phyloP scores from a whole-genome alignment of 495 filamentous ascomycete species.

The Geopyxis carbonaria region DNA sequence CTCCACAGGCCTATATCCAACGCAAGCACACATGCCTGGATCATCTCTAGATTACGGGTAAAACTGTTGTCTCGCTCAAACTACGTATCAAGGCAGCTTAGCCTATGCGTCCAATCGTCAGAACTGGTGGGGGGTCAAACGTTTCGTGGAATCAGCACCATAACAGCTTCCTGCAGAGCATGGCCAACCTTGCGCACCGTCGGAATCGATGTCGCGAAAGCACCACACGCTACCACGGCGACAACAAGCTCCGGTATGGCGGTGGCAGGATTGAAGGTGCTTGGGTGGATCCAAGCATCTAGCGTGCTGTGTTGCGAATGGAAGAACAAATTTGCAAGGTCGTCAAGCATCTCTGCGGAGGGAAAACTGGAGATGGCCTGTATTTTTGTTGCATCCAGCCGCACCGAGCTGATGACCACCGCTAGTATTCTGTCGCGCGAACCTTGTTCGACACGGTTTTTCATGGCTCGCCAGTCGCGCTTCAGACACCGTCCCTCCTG shows the following conservation, averaged over 20 bases:
- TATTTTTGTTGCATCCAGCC: constrained; percentile 29
- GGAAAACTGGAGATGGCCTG: constrained; percentile 44
- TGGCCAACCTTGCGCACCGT: constrained; percentile 45
- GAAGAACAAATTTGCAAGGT: constrained; percentile 43
- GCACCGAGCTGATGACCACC: constrained; percentile 37
- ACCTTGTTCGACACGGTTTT: constrained; percentile 31
- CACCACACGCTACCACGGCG: constrained; percentile 37
- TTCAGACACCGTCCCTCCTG: too few relatives aligned
- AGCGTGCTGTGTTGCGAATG: constrained; percentile 33
- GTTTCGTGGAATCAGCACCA: constrained; percentile 34
- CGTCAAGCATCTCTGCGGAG: constrained; percentile 40
- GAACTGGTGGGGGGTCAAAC: neutral
- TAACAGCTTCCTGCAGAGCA: constrained; percentile 43
- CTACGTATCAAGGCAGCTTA: too few relatives aligned
- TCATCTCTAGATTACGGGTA: constrained; percentile 36
- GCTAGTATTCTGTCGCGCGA: constrained; percentile 41
- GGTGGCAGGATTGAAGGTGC: constrained; percentile 35
- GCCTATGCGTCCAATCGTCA: neutral
- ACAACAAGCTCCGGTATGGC: constrained; percentile 40
- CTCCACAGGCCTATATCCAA: constrained; percentile 50
- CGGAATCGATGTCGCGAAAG: constrained; percentile 36
- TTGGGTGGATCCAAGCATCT: constrained; percentile 41
- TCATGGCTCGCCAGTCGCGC: constrained; percentile 27
- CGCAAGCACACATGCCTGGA: constrained; percentile 38
- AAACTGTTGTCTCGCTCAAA: constrained; percentile 43